phyloP scores from a whole-genome alignment of 176 grass and related monocot genomes.

The Thalia dealbata region DNA sequence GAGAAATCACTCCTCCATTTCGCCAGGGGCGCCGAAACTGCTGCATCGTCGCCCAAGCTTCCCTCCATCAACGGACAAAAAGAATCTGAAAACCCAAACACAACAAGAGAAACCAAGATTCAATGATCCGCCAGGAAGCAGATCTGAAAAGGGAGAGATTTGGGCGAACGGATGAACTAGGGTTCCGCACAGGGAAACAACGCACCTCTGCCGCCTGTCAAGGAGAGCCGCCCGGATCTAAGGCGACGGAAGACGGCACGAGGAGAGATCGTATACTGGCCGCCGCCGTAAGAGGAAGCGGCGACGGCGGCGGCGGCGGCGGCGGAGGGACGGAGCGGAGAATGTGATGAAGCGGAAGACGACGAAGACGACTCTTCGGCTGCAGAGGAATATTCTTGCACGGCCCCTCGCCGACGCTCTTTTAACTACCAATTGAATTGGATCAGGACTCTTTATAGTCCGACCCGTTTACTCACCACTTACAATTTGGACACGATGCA shows the following conservation, averaged over 20 bases:
- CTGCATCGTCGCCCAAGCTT: not conserved
- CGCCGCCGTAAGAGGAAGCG: no score
- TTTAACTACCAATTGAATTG: no score
- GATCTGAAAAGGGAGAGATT: not conserved
- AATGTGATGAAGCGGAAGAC: no score
- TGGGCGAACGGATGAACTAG: not conserved
- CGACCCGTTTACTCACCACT: no score
- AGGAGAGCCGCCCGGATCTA: not conserved
- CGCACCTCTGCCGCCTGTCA: not conserved
- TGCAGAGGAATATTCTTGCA: no score
- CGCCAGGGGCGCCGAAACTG: constrained; percentile 25
- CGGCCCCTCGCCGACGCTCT: no score
- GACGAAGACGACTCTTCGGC: no score
- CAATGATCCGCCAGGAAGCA: not conserved
- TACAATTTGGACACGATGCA: no score
- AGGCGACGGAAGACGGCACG: not conserved
- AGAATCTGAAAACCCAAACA: not conserved
- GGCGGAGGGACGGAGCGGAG: no score
- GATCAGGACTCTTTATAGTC: no score
- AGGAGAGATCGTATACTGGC: not conserved
- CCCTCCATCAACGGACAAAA: not conserved
- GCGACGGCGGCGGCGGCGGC: no score
- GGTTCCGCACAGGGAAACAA: not conserved
- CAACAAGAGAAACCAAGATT: not conserved
- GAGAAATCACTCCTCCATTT: constrained; percentile 63